Base-by-base conservation (phyloP, 2,329 filamentous ascomycete genomes). In the Pestalotiopsis sp. region DNA sequence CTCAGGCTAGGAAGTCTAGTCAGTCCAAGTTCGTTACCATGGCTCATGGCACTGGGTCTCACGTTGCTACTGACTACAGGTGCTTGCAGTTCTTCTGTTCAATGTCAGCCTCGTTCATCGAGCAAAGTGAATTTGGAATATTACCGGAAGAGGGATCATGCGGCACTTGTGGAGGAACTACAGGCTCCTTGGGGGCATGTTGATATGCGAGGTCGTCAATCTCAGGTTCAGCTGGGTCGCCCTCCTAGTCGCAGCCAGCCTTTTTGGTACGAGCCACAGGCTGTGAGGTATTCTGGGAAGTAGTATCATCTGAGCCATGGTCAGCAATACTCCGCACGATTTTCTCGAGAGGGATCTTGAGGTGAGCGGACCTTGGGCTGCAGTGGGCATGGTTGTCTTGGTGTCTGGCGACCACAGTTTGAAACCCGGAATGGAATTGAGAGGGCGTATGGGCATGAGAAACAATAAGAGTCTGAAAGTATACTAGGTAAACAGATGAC, bases 131-230 rank as follows among this genome's bases (percentile, higher is more conserved):
- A 6, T 59, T 5, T 6, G 38, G 27, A 4, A 40, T 38, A 27
- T 41, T 38, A 62, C 59, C 59, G 14, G 38, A 9, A 6, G 41
- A 40, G 5, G 38, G n/a, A 52, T 40, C 11, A 12, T 11, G 38
- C 20, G 62, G 62, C 3, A 23, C 41, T 23, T 49, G 41, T 4
- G 62, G 62, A 12, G 62, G 31, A 27, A 38, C 20, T 23, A n/a
- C n/a, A 17, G 62, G 62, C 41, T 23, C 62, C 38, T 52, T 20
- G 52, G 65, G 36, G n/a, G 27, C 58, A 36, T 65, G 65, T 31
- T 69, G 60, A 4, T 74, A 70, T 17, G 73, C 73, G 14, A 77
- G 73, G 60, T 77, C 75, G 41, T 77, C 75, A 14, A 73, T 66
- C 61, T 75, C 72, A 9, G 73, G 72, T 25, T 76, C 75, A 17